Evolutionary conservation across 805 yeast genomes (phyloP), one percentile per base, ranked within the genome.

Genomic region (Ogataea sp.): DNA sequence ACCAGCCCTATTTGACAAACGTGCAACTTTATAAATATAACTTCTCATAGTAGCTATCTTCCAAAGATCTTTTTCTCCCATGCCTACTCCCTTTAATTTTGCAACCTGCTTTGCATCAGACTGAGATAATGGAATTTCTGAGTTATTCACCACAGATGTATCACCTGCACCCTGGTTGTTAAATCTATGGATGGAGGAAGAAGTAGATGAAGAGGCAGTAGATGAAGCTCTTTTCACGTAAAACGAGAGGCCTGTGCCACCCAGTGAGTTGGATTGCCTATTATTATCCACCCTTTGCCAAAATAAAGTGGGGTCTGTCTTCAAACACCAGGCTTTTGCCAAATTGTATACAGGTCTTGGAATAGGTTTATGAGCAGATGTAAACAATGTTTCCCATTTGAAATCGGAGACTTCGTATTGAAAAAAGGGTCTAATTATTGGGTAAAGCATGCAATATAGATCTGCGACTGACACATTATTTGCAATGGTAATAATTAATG

Each of bases 371-470:
- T 81, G 79, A 35, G 82, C 68, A 47, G 84, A 75, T 4, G 84
- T 76, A 42, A 79, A 75, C 32, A 90, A 58, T 2, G 77, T 67
- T 14, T 78, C 74, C 75, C 88, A 79, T 1, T 71, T 60, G 47
- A 85, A 78, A 31, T 73, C 80, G 1, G 78, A 65, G 1, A 89
- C 71, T 48, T 90, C 97, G 53, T 86, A 81, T 27, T 75, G 77
- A 52, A 93, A 72, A 51, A 72, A 87, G 1, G 86, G 81, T 43
- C 85, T 70, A 10, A 93, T 71, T 27, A 85, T 67, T 0, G 97
- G 97, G 43, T 85, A 82, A 6, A 89, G 61, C 55, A 87, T 70
- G 51, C 97, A 90, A 49, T 82, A 86, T 10, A 76, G 62, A 48
- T 93, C 97, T 0, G 97, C 93, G 18, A 77, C 68, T 11, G 82